Evolutionary conservation across 2,329 filamentous ascomycete species (phyloP).

Genomic region (Ceratocystis diversiconidia): DNA sequence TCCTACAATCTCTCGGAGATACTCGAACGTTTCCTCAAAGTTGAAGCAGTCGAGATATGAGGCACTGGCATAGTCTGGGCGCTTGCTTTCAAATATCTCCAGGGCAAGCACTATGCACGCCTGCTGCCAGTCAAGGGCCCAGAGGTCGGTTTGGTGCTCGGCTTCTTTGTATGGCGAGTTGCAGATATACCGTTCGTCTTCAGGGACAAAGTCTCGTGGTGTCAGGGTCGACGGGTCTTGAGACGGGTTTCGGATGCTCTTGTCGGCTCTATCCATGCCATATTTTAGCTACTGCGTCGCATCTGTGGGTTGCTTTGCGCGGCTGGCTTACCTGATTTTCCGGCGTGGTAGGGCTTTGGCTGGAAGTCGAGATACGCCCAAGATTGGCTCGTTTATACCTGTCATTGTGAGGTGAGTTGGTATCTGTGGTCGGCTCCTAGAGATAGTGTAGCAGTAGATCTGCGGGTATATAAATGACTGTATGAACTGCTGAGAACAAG

Average conservation of each 20-base stretch:
- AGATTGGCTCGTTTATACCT: neutral
- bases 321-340: neutral
- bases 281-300: neutral
- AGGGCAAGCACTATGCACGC: slow-evolving; percentile 60
- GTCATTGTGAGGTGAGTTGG: neutral
- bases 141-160: slow-evolving; percentile 59
- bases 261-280: neutral
- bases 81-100: slow-evolving; percentile 45
- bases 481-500: neutral
- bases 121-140: slow-evolving; percentile 49
- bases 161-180: slow-evolving; percentile 62
- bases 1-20: slow-evolving; percentile 32
- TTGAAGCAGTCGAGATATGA: slow-evolving; percentile 65
- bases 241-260: neutral
- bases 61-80: slow-evolving; percentile 61
- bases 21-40: slow-evolving; percentile 49
- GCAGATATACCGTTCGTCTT: slow-evolving; percentile 33
- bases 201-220: slow-evolving; percentile 10
- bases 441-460: neutral
- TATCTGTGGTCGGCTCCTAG: neutral
- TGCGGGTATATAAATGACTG: neutral
- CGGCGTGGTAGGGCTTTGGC: neutral
- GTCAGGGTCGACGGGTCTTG: neutral
- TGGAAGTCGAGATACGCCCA: neutral
- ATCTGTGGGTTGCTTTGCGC: neutral